Evolutionary conservation across 495 filamentous ascomycete genomes (phyloP).

Genomic region (Cryomyces antarcticus): DNA sequence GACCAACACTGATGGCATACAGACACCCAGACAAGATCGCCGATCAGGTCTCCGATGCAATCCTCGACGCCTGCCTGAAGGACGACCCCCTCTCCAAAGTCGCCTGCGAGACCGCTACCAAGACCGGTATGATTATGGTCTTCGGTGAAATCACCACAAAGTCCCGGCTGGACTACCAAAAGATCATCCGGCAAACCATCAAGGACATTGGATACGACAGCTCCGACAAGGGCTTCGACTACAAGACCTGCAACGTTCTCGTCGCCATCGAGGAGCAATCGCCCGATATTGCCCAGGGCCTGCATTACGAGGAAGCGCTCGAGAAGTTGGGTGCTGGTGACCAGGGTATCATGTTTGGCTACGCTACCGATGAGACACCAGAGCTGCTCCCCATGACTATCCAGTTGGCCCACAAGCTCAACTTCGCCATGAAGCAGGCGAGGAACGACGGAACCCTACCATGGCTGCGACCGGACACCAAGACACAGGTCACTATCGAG

Average conservation of each 20-base stretch:
- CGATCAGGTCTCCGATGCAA: conserved; percentile 94
- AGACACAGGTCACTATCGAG: conserved; percentile 98
- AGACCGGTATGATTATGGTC: conserved; percentile 98
- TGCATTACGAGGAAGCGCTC: conserved; percentile 87
- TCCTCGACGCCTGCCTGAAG: conserved; percentile 90
- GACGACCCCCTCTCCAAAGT: conserved; percentile 96
- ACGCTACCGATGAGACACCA: conserved; percentile 97
- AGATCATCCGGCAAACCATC: conserved; percentile 83
- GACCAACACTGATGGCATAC: no score
- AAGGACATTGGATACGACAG: conserved; percentile 97
- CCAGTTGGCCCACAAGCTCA: conserved; percentile 86
- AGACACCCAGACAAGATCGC: conserved; percentile 12
- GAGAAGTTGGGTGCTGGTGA: conserved; percentile 98
- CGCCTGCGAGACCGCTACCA: conserved; percentile 96
- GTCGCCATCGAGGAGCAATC: conserved; percentile 99
- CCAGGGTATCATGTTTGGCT: conserved; percentile 99
- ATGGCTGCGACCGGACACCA: conserved; percentile 95
- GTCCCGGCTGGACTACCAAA: conserved; percentile 88
- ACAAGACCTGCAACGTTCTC: conserved; percentile 97
- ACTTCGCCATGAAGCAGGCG: conserved; percentile 74
- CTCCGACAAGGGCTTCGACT: conserved; percentile 96
- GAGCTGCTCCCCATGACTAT: conserved; percentile 89
- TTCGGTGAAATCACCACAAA: conserved; percentile 99
- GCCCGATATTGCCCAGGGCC: conserved; percentile 94
- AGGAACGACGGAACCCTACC: conserved; percentile 71